Percentiles rank a stretch among this genome's conserved stretches.
These are phyloP conservation scores for Neocallimastix lanati DNA, from an alignment of 192 early-diverging fungal species.

Conservation along the genomic window DNA sequence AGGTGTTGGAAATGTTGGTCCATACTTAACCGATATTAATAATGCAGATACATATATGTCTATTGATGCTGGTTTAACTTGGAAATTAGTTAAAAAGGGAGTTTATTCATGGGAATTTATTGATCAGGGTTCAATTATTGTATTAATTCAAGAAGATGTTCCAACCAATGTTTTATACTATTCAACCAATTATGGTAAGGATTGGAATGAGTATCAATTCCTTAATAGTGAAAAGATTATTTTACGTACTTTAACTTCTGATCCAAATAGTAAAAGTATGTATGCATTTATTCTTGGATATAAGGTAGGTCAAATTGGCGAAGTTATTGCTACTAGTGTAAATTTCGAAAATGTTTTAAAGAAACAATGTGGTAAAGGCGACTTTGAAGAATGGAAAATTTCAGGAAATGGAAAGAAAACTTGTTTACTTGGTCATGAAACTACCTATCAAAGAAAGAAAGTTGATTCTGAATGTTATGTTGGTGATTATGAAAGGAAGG, in stretches of 20 bases:
- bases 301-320: background rate
- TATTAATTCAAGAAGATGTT: conserved; percentile 1
- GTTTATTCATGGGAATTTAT: conserved; percentile 2
- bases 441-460: conserved; percentile 54
- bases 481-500: conserved; percentile 15
- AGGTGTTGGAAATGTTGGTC: conserved; percentile 4
- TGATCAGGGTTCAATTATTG: conserved; percentile 1
- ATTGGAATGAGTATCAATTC: conserved; percentile 2
- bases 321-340: background rate
- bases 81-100: background rate
- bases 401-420: conserved; percentile 1
- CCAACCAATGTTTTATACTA: background rate
- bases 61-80: background rate
- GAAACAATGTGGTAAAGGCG: background rate
- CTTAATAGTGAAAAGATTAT: background rate
- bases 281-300: background rate
- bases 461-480: conserved; percentile 57
- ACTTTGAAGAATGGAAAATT: conserved; percentile 3
- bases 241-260: background rate
- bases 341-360: background rate
- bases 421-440: conserved; percentile 4
- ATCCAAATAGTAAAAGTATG: conserved; percentile 1
- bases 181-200: conserved; percentile 2
- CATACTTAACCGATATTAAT: background rate
- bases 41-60: conserved; percentile 2